Evolutionary conservation across 306 rosid species (phyloP), one percentile per base, ranked within the genome.

Genomic region (Glycine latifolia): DNA sequence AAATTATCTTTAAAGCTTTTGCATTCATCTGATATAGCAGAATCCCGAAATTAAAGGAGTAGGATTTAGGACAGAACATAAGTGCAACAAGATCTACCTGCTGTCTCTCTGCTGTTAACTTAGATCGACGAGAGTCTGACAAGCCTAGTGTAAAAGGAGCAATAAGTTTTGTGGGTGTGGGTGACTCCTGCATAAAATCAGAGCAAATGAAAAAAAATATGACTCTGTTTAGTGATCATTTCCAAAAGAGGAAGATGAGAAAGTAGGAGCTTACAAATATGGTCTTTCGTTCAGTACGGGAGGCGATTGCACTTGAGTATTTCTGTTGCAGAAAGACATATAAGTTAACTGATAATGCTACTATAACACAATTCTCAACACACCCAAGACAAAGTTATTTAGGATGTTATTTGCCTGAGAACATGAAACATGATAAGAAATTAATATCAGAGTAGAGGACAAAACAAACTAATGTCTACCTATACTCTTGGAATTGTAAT

Each of bases 121-220:
- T 95, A 17, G 94, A 58, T 81, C 91, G 97, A 20, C 89, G 97
- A 78, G 98, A 89, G 85, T 95, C 99, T 9, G 99, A 88, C 62
- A 87, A 74, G 79, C 88, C 88, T 53, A 26, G 31, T 26, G 94
- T 81, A 79, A 69, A 88, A 4, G 97, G 83, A 71, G 86, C 66
- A 59, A 89, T 82, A 71, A 84, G 81, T 86, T 93, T 95, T 76
- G 98, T 86, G 33, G 98, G 98, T 7, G 99, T 93, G 67, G 99
- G 97, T 67, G 99, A 87, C 81, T 93, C 99, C 99, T 95, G 87
- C 91, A 84, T 67, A 56, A 72, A 83, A 61, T 60, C 41, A 17
- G 13, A 82, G 37, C 58, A 84, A 44, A 73, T 50, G n/a, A 81
- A 33, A 31, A 77, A 48, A 71, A n/a, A 33, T 39, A 73, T 10